A percentile compares a stretch with the other conserved stretches of the same genome.
phyloP scores from a whole-genome alignment of 257 asterid genomes.

The Petunia axillaris region DNA sequence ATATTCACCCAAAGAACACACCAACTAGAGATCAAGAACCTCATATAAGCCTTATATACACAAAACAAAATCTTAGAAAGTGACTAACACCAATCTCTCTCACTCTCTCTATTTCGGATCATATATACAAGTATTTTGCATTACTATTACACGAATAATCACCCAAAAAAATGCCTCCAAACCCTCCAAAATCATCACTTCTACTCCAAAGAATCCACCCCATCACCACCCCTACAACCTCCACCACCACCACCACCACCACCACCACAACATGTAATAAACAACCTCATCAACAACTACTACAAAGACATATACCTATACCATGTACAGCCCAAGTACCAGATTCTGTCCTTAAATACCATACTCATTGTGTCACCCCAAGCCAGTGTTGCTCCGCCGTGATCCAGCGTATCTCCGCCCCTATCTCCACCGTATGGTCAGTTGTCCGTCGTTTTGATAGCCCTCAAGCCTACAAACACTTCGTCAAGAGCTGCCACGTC shows the following conservation, averaged over 20 bases:
- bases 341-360: slow-evolving; percentile 59
- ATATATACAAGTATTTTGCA: not conserved
- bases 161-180: slow-evolving; percentile 53
- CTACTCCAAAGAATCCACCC: slow-evolving; percentile 59
- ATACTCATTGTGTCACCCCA: slow-evolving; percentile 59
- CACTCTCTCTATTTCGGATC: not conserved
- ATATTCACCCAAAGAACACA: not conserved
- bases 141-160: not conserved
- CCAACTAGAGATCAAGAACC: not conserved
- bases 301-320: slow-evolving; percentile 33
- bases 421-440: slow-evolving; percentile 69
- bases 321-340: slow-evolving; percentile 50
- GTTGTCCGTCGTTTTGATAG: slow-evolving; percentile 82
- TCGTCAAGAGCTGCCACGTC: slow-evolving; percentile 80
- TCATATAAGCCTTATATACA: no score
- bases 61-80: no score
- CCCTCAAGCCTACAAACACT: slow-evolving; percentile 84
- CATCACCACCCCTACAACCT: slow-evolving; percentile 30
- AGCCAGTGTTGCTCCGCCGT: slow-evolving; percentile 88
- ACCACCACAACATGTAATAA: slow-evolving; percentile 53
- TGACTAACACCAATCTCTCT: not conserved
- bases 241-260: slow-evolving; percentile 49
- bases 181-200: slow-evolving; percentile 54
- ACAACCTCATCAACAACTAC: slow-evolving; percentile 35
- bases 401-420: slow-evolving; percentile 71